Conservation (phyloP, 768 basidiomycete species). For the Leccinellum rugosiceps region DNA sequence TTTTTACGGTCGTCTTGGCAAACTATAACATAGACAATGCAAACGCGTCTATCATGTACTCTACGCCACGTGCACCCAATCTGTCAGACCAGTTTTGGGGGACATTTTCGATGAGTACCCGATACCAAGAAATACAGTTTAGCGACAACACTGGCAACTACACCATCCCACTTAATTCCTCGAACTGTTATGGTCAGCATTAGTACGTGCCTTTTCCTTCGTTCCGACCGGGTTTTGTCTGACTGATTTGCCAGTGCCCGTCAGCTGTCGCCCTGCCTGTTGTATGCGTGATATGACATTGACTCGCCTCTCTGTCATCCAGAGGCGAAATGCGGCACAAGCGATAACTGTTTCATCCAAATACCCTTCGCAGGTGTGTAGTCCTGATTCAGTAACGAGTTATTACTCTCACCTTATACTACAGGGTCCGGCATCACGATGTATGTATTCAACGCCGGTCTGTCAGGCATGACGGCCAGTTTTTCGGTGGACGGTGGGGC, state of each 20-base stretch:
- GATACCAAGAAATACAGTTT: constrained; percentile 3
- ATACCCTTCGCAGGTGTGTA: constrained; percentile 22
- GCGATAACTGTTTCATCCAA: constrained; percentile 14
- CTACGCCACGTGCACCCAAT: constrained; percentile 16
- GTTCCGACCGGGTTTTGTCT: background rate
- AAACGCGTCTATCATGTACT: constrained; percentile 18
- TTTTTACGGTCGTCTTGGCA: constrained; percentile 14
- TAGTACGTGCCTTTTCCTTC: constrained; percentile 16
- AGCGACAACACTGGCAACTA: constrained; percentile 20
- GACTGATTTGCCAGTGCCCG: constrained; percentile 12
- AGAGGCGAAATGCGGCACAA: constrained; percentile 15
- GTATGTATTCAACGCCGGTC: constrained; percentile 23
- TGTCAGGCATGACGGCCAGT: constrained; percentile 19
- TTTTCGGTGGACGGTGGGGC: constrained; percentile 18
- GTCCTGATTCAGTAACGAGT: background rate
- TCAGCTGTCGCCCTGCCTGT: constrained; percentile 3
- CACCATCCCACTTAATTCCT: constrained; percentile 13
- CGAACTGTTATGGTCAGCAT: constrained; percentile 21
- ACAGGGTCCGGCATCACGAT: constrained; percentile 27
- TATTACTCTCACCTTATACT: background rate
- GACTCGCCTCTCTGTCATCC: background rate
- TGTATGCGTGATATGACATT: background rate
- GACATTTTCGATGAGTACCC: background rate
- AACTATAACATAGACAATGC: constrained; percentile 25
- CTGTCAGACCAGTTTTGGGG: constrained; percentile 12